Conservation (phyloP, 306 rosid species). For the Castanea sativa region DNA sequence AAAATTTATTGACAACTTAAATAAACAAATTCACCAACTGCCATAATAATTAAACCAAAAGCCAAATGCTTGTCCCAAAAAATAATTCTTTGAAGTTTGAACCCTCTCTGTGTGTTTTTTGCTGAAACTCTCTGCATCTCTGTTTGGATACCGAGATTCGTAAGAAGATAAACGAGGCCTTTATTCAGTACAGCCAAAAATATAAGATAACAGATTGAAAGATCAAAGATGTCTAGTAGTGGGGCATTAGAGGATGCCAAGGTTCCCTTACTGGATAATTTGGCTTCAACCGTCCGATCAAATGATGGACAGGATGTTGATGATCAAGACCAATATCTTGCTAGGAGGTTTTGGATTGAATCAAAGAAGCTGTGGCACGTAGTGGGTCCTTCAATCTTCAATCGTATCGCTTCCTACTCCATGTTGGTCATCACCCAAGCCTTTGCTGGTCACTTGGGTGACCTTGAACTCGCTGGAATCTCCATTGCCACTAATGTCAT, state of each 20-base stretch:
- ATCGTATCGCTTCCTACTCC: slow-evolving; percentile 49
- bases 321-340: slow-evolving; percentile 11
- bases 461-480: slow-evolving; percentile 66
- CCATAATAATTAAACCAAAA: no score
- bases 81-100: not conserved
- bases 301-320: slow-evolving; percentile 21
- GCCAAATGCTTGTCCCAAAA: no score
- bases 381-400: slow-evolving; percentile 68
- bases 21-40: no score
- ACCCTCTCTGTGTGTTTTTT: no score
- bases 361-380: slow-evolving; percentile 80
- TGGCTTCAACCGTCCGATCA: not conserved
- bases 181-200: not conserved
- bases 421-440: slow-evolving; percentile 71
- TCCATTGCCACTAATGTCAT: slow-evolving; percentile 58
- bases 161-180: not conserved
- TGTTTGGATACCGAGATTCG: no score
- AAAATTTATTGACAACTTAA: no score
- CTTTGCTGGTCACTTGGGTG: slow-evolving; percentile 77
- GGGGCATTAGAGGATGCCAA: slow-evolving; percentile 31
- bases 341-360: slow-evolving; percentile 42
- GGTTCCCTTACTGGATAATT: slow-evolving; percentile 33
- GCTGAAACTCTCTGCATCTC: not conserved
- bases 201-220: not conserved
- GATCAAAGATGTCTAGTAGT: slow-evolving; percentile 21